Base-by-base conservation (phyloP, 2,329 filamentous ascomycete genomes). In the Mycosphaerelloides madeirae region DNA sequence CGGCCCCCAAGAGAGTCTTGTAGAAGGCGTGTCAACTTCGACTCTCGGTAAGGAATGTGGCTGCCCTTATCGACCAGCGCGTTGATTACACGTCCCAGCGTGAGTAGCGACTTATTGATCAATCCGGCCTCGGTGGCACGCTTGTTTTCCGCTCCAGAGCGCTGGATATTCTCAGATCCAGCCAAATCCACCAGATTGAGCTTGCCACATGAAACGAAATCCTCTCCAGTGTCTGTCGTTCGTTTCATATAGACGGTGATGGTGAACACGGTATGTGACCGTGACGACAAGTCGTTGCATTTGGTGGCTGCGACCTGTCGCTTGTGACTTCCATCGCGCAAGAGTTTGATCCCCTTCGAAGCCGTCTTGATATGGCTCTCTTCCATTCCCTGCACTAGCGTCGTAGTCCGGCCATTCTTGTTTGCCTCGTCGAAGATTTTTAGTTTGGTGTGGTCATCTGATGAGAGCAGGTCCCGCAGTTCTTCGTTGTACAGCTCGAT, bases 231-330 rank as follows among this genome's bases (percentile, higher is more conserved):
- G 37, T 94, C 87, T 2, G 81, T 80, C 1, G 80, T 80, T 50
- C 85, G 83, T 67, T 95, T 95, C 60, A 89, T 84, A 62, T 90
- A 88, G 1, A 90, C 87, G 1, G 91, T 96, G 48, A 98, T 87
- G 6, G 93, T 97, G 63, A 98, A 98, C 16, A 98, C 85, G 0
- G 93, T 98, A 63, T 98, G 94, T 71, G 90, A 95, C 65, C 93
- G 83, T 58, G 90, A 96, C 68, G 90, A 96, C 43, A 97, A 80
- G 59, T 98, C 93, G 65, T 98, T 98, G 78, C 93, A 98, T 68
- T 97, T 97, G n/a, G 93, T 98, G 3, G 94, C 89, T 5, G 93
- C 94, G n/a, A 98, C 93, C 67, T 98, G 93, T 38, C 93, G 85
- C 68, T 90, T 95, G 69, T 93, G 77, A 66, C 89, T 96, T 50